These are phyloP conservation scores for Baorangia bicolor DNA, from an alignment of 768 basidiomycete species.

Conservation along the genomic window DNA sequence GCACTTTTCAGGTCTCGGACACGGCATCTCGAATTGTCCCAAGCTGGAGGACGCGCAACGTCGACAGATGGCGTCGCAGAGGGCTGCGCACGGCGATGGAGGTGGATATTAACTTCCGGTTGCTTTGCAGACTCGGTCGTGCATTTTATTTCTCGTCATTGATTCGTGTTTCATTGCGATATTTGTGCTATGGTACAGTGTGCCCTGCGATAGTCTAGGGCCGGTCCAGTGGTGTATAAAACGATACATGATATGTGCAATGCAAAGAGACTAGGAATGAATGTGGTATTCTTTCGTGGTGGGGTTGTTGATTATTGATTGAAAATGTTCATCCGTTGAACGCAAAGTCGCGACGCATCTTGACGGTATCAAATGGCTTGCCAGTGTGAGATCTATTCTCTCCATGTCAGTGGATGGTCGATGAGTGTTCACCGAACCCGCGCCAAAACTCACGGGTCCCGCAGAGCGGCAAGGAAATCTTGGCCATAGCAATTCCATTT, in stretches of 20 bases:
- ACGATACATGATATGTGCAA: conserved; percentile 11
- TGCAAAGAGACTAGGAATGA: background rate
- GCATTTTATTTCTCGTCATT: background rate
- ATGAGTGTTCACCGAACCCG: background rate
- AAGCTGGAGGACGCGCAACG: conserved; percentile 94
- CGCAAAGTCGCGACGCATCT: conserved; percentile 34
- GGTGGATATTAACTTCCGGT: conserved; percentile 30
- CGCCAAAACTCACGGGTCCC: conserved; percentile 14
- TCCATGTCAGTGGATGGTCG: background rate
- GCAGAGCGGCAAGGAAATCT: conserved; percentile 20
- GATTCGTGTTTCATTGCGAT: background rate
- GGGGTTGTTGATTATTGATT: background rate
- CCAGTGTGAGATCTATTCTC: background rate
- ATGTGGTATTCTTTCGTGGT: background rate
- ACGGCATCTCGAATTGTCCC: conserved; percentile 92
- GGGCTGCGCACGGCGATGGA: conserved; percentile 64
- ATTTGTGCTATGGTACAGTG: conserved; percentile 9
- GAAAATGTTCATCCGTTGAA: conserved; percentile 24
- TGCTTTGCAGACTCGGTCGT: background rate
- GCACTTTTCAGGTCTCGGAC: conserved; percentile 70
- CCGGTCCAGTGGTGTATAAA: background rate
- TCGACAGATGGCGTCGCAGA: conserved; percentile 85
- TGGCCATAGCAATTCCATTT: conserved; percentile 24
- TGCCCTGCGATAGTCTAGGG: background rate
- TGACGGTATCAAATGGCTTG: conserved; percentile 22